Evolutionary conservation across 129 eudicot genomes (phyloP).

Genomic region (Escallonia rubra): DNA sequence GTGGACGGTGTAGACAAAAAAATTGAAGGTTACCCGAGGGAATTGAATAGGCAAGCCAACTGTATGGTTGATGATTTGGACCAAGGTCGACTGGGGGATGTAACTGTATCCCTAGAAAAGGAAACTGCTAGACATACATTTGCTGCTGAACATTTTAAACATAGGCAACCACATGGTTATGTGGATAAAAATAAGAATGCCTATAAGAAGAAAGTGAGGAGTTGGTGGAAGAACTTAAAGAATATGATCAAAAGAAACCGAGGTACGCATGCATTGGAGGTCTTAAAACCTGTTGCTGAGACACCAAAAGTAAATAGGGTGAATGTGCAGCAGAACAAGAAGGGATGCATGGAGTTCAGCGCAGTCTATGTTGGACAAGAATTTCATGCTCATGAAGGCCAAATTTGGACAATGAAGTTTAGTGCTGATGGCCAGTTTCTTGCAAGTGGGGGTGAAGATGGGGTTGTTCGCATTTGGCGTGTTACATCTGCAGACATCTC

Average conservation of each 20-base stretch:
- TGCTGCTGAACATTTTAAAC: background rate
- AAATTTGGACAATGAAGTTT: conserved; percentile 47
- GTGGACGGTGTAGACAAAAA: conserved; percentile 8
- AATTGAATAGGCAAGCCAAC: conserved; percentile 29
- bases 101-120: background rate
- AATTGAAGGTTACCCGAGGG: conserved; percentile 14
- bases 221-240: conserved; percentile 33
- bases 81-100: conserved; percentile 2
- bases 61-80: conserved; percentile 29
- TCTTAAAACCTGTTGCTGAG: conserved; percentile 11
- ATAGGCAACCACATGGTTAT: background rate
- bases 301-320: conserved; percentile 16
- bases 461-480: conserved; percentile 52
- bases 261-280: background rate
- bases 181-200: background rate
- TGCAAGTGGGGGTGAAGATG: conserved; percentile 62
- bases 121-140: conserved; percentile 4
- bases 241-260: conserved; percentile 20
- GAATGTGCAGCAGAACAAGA: conserved; percentile 26
- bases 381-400: conserved; percentile 45
- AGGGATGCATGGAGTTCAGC: conserved; percentile 35
- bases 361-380: conserved; percentile 42
- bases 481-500: conserved; percentile 17
- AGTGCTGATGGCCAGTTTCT: conserved; percentile 55
- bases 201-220: conserved; percentile 21